Conservation (phyloP, 139 green algal genomes). For the Tetradesmus obliquus region DNA sequence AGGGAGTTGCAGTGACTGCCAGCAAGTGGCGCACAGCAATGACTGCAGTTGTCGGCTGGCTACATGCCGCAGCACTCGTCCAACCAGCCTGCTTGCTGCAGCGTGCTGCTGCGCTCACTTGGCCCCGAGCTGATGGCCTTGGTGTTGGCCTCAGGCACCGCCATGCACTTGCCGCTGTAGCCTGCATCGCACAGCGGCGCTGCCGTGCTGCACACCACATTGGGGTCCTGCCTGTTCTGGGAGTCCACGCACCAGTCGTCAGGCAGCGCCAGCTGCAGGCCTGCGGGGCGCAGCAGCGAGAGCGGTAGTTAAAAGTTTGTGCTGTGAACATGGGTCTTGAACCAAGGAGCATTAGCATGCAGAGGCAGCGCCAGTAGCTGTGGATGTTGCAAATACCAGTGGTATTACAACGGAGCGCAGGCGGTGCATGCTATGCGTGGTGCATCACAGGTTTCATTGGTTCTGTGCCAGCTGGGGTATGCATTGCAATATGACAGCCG, state of each 20-base stretch:
- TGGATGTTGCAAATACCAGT: not conserved
- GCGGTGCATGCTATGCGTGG: no score
- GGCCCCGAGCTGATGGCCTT: slow-evolving; percentile 11
- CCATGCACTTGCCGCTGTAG: slow-evolving; percentile 24
- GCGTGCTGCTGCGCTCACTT: slow-evolving; percentile 21
- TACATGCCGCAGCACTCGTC: no score
- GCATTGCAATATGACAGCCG: no score
- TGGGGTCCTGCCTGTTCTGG: slow-evolving; percentile 3
- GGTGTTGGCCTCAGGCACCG: not conserved
- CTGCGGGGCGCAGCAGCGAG: not conserved
- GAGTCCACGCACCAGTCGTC: slow-evolving; percentile 22
- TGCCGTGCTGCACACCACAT: not conserved
- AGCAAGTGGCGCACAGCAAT: no score
- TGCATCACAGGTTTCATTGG: no score
- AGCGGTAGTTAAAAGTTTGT: not conserved
- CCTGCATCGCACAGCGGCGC: slow-evolving; percentile 25
- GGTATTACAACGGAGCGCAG: not conserved
- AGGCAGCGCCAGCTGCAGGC: slow-evolving; percentile 18
- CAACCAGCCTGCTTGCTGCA: not conserved
- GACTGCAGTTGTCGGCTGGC: no score
- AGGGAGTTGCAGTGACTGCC: no score
- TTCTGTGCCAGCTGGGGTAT: no score
- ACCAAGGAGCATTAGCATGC: no score
- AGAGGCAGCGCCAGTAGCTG: no score
- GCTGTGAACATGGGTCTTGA: no score